Evolutionary conservation across 805 yeast species (phyloP).

Genomic region (Spathaspora gorwiae): DNA sequence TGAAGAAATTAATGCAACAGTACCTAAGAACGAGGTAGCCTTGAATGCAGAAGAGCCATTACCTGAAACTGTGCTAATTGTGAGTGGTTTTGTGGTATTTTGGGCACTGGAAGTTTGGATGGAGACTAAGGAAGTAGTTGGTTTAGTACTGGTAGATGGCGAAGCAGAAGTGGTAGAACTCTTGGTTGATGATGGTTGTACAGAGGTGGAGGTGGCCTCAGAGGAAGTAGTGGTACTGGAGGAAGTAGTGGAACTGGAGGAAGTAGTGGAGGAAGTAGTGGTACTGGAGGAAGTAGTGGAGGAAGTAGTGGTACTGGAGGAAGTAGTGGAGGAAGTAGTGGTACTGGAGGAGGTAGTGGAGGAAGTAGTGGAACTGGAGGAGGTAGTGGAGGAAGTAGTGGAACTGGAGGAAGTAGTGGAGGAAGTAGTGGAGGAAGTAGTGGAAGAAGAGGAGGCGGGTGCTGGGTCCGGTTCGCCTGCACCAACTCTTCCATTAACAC

Average conservation of each 20-base stretch:
- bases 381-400: slow-evolving; percentile 6
- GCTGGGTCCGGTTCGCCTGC: slow-evolving; percentile 31
- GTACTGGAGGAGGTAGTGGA: not conserved
- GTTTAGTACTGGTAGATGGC: not conserved
- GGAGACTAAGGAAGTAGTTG: not conserved
- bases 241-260: slow-evolving; percentile 1
- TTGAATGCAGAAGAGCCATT: slow-evolving; percentile 1
- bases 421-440: slow-evolving; percentile 5
- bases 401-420: slow-evolving; percentile 6
- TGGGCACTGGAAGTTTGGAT: not conserved
- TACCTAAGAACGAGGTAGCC: not conserved
- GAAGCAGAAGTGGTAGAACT: not conserved
- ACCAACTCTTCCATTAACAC: slow-evolving; percentile 53
- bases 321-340: not conserved
- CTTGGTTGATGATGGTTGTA: not conserved
- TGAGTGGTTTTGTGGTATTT: slow-evolving; percentile 52
- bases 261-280: slow-evolving; percentile 1
- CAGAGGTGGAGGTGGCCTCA: not conserved
- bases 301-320: not conserved
- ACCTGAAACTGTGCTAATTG: slow-evolving; percentile 5
- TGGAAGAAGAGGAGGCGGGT: not conserved
- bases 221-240: slow-evolving; percentile 2
- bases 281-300: not conserved
- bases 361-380: not conserved
- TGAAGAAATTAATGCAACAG: slow-evolving; percentile 1